Percentiles rank a stretch among this genome's conserved stretches.
These are phyloP conservation scores for Hyaloperonospora arabidopsidis DNA, from an alignment of 352 stramenopile genomes.

Conservation along the genomic window DNA sequence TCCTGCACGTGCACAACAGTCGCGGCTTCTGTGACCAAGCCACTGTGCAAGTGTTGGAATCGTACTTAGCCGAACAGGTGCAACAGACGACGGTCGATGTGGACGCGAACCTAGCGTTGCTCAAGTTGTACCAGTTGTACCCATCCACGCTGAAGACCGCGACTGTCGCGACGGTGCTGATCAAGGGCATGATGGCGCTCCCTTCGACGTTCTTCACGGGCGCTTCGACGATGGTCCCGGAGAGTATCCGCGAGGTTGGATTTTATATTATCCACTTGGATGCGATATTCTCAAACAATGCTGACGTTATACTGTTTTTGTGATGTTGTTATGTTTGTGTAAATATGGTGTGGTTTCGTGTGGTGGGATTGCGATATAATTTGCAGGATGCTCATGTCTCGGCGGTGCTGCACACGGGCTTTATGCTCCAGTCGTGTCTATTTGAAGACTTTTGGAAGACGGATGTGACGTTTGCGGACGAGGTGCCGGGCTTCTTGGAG, in stretches of 20 bases:
- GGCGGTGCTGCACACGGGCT: constrained; percentile 45
- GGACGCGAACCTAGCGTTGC: constrained; percentile 69
- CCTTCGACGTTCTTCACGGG: constrained; percentile 76
- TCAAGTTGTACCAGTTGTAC: constrained; percentile 81
- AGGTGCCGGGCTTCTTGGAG: constrained; percentile 60
- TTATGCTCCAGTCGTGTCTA: constrained; percentile 67
- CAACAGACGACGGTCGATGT: constrained; percentile 49
- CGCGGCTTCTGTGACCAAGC: constrained; percentile 42
- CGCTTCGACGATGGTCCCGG: constrained; percentile 56
- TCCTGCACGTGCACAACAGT: constrained; percentile 41
- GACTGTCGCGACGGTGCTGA: constrained; percentile 56
- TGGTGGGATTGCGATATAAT: too few species aligned
- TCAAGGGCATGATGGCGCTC: constrained; percentile 59
- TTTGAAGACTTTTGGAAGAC: constrained; percentile 82
- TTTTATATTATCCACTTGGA: neutral
- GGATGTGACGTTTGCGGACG: constrained; percentile 48
- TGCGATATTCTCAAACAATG: too few species aligned
- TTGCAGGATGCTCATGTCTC: constrained; percentile 50
- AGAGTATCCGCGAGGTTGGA: constrained; percentile 57
- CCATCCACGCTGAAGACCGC: constrained; percentile 43
- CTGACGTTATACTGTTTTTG: too few species aligned
- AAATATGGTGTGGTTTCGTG: constrained; percentile 2
- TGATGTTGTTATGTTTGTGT: too few species aligned
- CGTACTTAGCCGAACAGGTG: constrained; percentile 74
- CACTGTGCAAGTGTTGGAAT: constrained; percentile 46